A percentile compares a stretch with the other conserved stretches of the same genome.
Conservation (phyloP, 176 grass and related monocot genomes). For the Eragrostis nindensis region DNA sequence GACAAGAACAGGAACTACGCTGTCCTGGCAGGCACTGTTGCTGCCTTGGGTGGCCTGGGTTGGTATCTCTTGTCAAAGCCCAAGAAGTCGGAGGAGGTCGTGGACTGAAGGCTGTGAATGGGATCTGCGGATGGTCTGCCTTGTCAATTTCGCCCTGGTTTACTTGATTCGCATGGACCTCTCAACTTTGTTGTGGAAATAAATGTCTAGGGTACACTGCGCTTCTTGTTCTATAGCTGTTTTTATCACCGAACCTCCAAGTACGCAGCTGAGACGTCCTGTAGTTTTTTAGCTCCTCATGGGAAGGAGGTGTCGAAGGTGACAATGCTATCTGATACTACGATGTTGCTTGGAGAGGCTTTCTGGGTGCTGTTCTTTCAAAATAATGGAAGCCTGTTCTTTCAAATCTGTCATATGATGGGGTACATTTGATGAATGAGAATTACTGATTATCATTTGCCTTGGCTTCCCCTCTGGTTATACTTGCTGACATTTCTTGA, state of each 20-base stretch:
- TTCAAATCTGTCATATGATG: not conserved
- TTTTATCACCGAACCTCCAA: slow-evolving; percentile 26
- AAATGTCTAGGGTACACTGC: slow-evolving; percentile 23
- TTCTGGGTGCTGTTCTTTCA: slow-evolving; percentile 6
- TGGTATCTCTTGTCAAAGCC: slow-evolving; percentile 93
- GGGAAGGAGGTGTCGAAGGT: not conserved
- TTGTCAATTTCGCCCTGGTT: slow-evolving; percentile 18
- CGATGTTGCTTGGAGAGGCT: slow-evolving; percentile 5
- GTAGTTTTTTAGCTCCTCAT: slow-evolving; percentile 7
- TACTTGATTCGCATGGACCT: slow-evolving; percentile 32
- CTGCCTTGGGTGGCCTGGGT: slow-evolving; percentile 61
- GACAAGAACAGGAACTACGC: slow-evolving; percentile 83
- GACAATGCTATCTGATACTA: slow-evolving; percentile 1
- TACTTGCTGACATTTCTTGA: not conserved
- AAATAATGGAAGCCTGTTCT: slow-evolving; percentile 2
- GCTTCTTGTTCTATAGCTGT: slow-evolving; percentile 9
- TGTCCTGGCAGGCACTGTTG: slow-evolving; percentile 67
- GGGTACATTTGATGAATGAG: slow-evolving; percentile 5
- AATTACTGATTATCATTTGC: not conserved
- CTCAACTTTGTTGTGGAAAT: slow-evolving; percentile 1
- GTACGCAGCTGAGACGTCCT: not conserved
- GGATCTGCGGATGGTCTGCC: not conserved
- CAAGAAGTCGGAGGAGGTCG: slow-evolving; percentile 68
- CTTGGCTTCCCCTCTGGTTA: not conserved
- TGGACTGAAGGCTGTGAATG: slow-evolving; percentile 41